Base-by-base conservation (phyloP, 768 basidiomycete species). In the Infundibulicybe gibba region DNA sequence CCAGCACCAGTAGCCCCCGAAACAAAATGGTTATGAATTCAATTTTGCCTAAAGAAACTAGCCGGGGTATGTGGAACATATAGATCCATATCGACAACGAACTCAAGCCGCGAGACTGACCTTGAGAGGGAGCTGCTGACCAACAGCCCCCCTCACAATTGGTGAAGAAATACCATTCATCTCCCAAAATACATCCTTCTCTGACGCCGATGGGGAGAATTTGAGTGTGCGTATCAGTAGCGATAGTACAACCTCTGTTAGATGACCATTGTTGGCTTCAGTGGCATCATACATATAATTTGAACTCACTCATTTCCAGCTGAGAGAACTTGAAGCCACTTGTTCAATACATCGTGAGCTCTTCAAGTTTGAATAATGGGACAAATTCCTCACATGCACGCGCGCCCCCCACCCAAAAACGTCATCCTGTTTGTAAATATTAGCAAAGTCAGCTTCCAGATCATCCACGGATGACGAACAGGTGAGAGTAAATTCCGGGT, bases 291-390 rank as follows among this genome's bases (percentile, higher is more conserved):
- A 4, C 35, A 3, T 10, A 20, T 10, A 3, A n/a, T n/a, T n/a
- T n/a, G n/a, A n/a, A 56, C 67, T 15, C 43, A 69, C 68, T 69
- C 49, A 68, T 69, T 50, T 69, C 67, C 12, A 69, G 49, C 44
- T 68, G 60, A 3, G 68, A 56, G 49, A 70, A 69, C 51, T 68
- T 67, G 54, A 68, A 65, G 5, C 66, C 68, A 21, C 65, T 38
- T 3, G 10, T 10, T 38, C 10, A 38, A 6, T 38, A 10, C n/a
- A n/a, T n/a, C n/a, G 31, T 6, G 35, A 38, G 35, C 25, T 25
- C 25, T 25, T 25, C 25, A 38, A 19, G 10, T 14, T 11, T 12
- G 20, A 3, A 14, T n/a, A 38, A 19, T 19, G 35, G 2, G 1
- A 14, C 4, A 14, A 33, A 15, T 46, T 19, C 11, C n/a, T 38